A percentile compares a stretch with the other conserved stretches of the same genome.
These are phyloP conservation scores for Discostella pseudostelligera DNA, from an alignment of 108 stramenopile genomes.

Conservation along the genomic window DNA sequence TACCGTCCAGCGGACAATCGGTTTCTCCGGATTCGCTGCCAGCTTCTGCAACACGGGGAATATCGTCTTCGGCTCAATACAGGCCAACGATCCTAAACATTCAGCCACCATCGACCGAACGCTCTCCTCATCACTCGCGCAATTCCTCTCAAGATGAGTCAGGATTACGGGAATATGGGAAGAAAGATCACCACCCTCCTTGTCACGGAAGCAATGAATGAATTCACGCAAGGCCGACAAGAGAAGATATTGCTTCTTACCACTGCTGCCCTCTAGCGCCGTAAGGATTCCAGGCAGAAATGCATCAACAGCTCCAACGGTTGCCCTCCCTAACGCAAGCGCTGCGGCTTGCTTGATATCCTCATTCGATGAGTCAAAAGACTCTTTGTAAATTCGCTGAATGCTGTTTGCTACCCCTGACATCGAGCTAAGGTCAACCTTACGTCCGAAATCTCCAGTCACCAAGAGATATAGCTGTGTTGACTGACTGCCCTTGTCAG, in stretches of 20 bases:
- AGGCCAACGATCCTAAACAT: conserved; percentile 89
- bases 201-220: conserved; percentile 79
- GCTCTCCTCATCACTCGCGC: conserved; percentile 83
- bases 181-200: conserved; percentile 51
- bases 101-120: conserved; percentile 96
- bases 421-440: conserved; percentile 65
- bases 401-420: conserved; percentile 52
- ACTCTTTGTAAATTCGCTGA: conserved; percentile 60
- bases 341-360: conserved; percentile 95
- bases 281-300: conserved; percentile 87
- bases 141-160: conserved; percentile 79
- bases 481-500: conserved; percentile 30
- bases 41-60: conserved; percentile 61
- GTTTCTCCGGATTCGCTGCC: conserved; percentile 48
- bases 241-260: conserved; percentile 93
- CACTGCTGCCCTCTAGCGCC: conserved; percentile 67
- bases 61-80: conserved; percentile 68
- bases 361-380: conserved; percentile 82
- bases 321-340: conserved; percentile 87
- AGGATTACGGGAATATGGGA: conserved; percentile 68
- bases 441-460: conserved; percentile 90
- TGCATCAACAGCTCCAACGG: conserved; percentile 75
- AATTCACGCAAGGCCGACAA: conserved; percentile 92
- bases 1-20: conserved; percentile 77
- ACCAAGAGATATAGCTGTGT: conserved; percentile 84